Conservation (phyloP, 1,139 yeast genomes). For the Scheffersomyces cryptocercus region DNA sequence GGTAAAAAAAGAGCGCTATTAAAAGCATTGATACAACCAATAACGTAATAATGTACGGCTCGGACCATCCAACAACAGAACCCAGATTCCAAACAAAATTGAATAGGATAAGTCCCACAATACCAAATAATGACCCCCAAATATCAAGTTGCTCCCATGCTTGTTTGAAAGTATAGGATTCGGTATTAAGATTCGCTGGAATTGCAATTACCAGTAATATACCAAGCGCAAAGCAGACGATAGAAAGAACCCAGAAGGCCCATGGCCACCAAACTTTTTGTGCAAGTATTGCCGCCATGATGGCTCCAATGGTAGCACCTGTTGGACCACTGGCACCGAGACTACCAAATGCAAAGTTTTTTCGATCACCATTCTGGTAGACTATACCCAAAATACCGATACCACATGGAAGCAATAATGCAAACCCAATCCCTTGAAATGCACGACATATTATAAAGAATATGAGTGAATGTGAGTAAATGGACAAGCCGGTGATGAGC, state of each 20-base stretch:
- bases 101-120: conserved; percentile 47
- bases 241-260: conserved; percentile 50
- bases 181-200: conserved; percentile 26
- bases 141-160: conserved; percentile 36
- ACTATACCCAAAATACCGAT: conserved; percentile 52
- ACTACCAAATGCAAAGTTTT: conserved; percentile 51
- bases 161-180: conserved; percentile 6
- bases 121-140: conserved; percentile 48
- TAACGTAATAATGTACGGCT: conserved; percentile 46
- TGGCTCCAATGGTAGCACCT: conserved; percentile 52
- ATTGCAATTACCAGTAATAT: conserved; percentile 28
- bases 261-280: conserved; percentile 52
- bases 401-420: conserved; percentile 53
- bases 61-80: conserved; percentile 52
- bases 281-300: conserved; percentile 50
- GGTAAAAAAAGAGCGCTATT: conserved; percentile 30
- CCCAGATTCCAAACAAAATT: conserved; percentile 59
- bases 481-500: conserved; percentile 48
- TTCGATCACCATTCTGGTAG: conserved; percentile 48
- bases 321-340: conserved; percentile 58
- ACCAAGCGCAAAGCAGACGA: conserved; percentile 32
- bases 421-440: conserved; percentile 56
- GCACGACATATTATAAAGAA: conserved; percentile 55
- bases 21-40: conserved; percentile 41
- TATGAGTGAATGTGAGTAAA: conserved; percentile 41